Evolutionary conservation across 2,329 filamentous ascomycete genomes (phyloP), one percentile per base, ranked within the genome.

Genomic region (Rosellinia necatrix): DNA sequence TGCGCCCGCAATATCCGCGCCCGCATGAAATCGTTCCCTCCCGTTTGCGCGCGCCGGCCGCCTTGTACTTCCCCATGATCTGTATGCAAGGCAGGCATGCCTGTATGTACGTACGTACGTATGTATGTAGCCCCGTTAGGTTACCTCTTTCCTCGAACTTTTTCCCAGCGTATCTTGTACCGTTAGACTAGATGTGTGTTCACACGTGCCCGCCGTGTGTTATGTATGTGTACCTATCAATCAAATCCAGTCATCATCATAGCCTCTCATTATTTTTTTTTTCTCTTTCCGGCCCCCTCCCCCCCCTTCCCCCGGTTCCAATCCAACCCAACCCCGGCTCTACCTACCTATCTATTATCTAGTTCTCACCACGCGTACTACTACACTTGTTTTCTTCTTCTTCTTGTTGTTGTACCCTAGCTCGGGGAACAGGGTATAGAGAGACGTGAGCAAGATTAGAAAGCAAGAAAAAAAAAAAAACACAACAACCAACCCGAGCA

Each of bases 211-310:
- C n/a, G n/a, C n/a, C n/a, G n/a, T n/a, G n/a, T n/a, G n/a, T n/a
- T n/a, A n/a, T n/a, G n/a, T n/a, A n/a, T 49, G 50, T 58, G 49
- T 53, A n/a, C 38, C 46, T 58, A 58, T 58, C 51, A 55, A 56
- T 35, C 41, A n/a, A n/a, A n/a, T n/a, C n/a, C n/a, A n/a, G n/a
- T n/a, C n/a, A n/a, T n/a, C n/a, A n/a, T 15, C 22, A 29, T 43
- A 52, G 21, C n/a, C n/a, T 19, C 3, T 38, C 29, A 27, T 37
- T 40, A 10, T 10, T 12, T 22, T 25, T 17, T 29, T 41, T 13
- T 38, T 22, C 13, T 27, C 34, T 27, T 48, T 15, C 7, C 27
- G 27, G 22, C 41, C 49, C 25, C 27, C 44, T 17, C 38, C 41
- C 32, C 38, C 9, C 24, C 9, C 24, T 32, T 21, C 6, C 34